Evolutionary conservation across 345 rosid genomes (phyloP).

Genomic region (sweet orange (Citrus sinensis)): DNA sequence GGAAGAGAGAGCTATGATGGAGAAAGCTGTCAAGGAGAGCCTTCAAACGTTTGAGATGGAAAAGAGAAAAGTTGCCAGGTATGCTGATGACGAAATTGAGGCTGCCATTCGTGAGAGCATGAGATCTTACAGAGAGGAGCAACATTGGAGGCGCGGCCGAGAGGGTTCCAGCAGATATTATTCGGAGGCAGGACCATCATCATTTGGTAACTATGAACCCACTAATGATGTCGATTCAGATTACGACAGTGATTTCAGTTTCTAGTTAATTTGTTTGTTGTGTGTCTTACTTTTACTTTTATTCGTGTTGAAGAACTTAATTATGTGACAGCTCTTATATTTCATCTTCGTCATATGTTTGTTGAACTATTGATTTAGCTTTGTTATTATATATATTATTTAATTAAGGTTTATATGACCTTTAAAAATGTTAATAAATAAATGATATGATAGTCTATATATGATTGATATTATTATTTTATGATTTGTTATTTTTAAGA

Average conservation of each 20-base stretch:
- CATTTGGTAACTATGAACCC: not conserved
- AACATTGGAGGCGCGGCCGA: not conserved
- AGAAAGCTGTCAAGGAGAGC: not conserved
- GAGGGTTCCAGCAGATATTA: conserved; percentile 1
- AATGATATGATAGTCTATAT: no score
- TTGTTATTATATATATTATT: not conserved
- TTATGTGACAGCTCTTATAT: not conserved
- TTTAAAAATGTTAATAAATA: no score
- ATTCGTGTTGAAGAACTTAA: not conserved
- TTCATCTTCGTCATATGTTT: not conserved
- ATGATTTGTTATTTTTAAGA: no score
- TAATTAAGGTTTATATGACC: no score
- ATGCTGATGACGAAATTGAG: not conserved
- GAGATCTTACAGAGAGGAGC: not conserved
- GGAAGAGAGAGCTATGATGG: not conserved
- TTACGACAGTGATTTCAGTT: not conserved
- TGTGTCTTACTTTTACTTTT: not conserved
- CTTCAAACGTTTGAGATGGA: not conserved
- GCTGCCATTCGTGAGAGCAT: not conserved
- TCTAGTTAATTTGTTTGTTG: not conserved
- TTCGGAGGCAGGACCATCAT: not conserved
- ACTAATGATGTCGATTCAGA: not conserved
- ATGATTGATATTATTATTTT: no score
- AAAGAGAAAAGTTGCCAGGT: not conserved
- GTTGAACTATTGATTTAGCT: not conserved